A percentile compares a stretch with the other conserved stretches of the same genome.
Conservation (phyloP, 2,329 filamentous ascomycete genomes). For the Onygena corvina region DNA sequence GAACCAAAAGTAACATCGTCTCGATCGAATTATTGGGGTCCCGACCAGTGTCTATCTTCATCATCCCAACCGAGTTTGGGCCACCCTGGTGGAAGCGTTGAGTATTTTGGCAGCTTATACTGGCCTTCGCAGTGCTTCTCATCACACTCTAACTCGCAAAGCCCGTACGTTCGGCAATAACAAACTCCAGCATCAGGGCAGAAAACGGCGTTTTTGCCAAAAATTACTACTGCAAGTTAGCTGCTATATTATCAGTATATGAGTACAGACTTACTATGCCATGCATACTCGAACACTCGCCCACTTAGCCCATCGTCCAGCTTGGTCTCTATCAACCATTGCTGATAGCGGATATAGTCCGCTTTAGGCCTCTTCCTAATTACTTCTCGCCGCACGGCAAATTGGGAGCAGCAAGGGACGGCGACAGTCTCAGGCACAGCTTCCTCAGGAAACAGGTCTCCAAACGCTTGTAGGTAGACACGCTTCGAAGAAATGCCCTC, state of each 20-base stretch:
- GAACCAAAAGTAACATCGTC: neutral
- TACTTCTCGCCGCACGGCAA: conserved; percentile 47
- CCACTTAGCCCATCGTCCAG: conserved; percentile 46
- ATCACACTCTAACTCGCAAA: conserved; percentile 40
- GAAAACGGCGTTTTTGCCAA: conserved; percentile 43
- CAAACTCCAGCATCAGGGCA: conserved; percentile 51
- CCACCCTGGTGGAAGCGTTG: conserved; percentile 50
- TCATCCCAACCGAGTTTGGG: conserved; percentile 44
- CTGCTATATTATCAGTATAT: neutral
- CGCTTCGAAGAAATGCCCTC: conserved; percentile 21
- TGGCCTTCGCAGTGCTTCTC: conserved; percentile 39
- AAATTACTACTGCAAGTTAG: conserved; percentile 12
- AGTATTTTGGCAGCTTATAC: conserved; percentile 48
- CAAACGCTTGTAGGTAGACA: conserved; percentile 36
- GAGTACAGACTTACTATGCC: conserved; percentile 36
- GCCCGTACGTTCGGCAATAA: conserved; percentile 56
- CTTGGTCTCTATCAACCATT: conserved; percentile 48
- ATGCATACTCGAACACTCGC: conserved; percentile 53
- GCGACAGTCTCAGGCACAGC: conserved; percentile 41
- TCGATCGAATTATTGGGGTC: neutral
- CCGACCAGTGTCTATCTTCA: conserved; percentile 15
- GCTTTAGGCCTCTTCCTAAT: conserved; percentile 43
- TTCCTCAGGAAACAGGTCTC: conserved; percentile 36
- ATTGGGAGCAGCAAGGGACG: conserved; percentile 54
- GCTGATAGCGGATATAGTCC: conserved; percentile 45